A percentile compares a stretch with the other conserved stretches of the same genome.
Conservation (phyloP, 2,329 filamentous ascomycete genomes). For the Botryotinia narcissicola region DNA sequence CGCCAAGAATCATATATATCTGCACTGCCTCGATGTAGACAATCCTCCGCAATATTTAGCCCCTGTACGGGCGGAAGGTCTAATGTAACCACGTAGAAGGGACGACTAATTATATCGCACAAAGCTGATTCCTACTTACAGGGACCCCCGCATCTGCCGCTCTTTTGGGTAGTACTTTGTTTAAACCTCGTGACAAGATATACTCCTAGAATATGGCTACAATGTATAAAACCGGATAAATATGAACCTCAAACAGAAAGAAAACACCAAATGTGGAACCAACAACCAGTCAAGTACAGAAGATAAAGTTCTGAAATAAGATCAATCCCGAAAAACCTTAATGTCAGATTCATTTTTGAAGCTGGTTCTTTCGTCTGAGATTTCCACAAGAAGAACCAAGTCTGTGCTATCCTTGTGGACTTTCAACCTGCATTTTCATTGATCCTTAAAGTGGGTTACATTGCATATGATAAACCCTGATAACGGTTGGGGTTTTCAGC, state of each 20-base stretch:
- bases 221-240: not conserved
- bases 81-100: slow-evolving; percentile 14
- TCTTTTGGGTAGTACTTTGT: not conserved
- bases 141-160: slow-evolving; percentile 3
- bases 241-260: not conserved
- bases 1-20: slow-evolving; percentile 15
- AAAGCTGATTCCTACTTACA: slow-evolving; percentile 14
- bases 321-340: slow-evolving; percentile 10
- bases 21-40: slow-evolving; percentile 17
- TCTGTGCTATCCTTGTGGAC: slow-evolving; percentile 21
- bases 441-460: slow-evolving; percentile 17
- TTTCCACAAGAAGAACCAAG: slow-evolving; percentile 10
- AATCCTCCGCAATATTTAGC: slow-evolving; percentile 17
- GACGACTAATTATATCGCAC: slow-evolving; percentile 17
- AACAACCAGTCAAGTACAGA: not conserved
- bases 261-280: not conserved
- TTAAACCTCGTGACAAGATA: slow-evolving; percentile 11
- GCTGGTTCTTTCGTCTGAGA: not conserved
- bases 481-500: slow-evolving; percentile 19
- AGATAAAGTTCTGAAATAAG: not conserved
- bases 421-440: slow-evolving; percentile 17
- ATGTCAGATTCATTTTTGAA: not conserved
- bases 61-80: slow-evolving; percentile 13
- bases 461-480: slow-evolving; percentile 16
- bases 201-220: not conserved